These are phyloP conservation scores for Acanthamoeba royreba DNA, from an alignment of 208 protist species.

Conservation along the genomic window DNA sequence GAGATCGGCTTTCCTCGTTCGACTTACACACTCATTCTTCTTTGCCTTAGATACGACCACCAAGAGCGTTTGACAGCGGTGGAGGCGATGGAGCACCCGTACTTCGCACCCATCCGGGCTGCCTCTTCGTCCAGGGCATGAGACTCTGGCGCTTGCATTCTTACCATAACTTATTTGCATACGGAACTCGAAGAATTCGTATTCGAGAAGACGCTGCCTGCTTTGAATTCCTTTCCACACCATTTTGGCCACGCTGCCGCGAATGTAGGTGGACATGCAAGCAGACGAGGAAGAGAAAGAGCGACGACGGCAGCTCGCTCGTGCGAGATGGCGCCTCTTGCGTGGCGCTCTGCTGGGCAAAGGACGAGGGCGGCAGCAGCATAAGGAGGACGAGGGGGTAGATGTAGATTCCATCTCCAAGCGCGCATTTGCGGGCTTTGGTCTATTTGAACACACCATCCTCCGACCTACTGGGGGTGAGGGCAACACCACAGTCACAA, in stretches of 20 bases:
- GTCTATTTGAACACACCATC: too few relatives aligned
- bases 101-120: constrained; percentile 83
- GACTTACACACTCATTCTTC: background rate
- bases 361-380: too few relatives aligned
- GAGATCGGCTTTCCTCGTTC: background rate
- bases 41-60: constrained; percentile 85
- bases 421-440: background rate
- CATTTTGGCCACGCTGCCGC: too few relatives aligned
- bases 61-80: constrained; percentile 94
- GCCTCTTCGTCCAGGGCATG: background rate
- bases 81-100: constrained; percentile 98
- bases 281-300: background rate
- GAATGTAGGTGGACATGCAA: background rate
- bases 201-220: too few relatives aligned
- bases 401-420: background rate
- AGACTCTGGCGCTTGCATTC: background rate
- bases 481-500: too few relatives aligned
- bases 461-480: too few relatives aligned
- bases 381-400: background rate
- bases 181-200: background rate
- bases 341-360: background rate
- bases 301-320: background rate
- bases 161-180: background rate
- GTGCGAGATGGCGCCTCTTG: background rate
- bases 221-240: too few relatives aligned